Conservation (phyloP, 495 filamentous ascomycete species). For the Diplogelasinospora grovesii region DNA sequence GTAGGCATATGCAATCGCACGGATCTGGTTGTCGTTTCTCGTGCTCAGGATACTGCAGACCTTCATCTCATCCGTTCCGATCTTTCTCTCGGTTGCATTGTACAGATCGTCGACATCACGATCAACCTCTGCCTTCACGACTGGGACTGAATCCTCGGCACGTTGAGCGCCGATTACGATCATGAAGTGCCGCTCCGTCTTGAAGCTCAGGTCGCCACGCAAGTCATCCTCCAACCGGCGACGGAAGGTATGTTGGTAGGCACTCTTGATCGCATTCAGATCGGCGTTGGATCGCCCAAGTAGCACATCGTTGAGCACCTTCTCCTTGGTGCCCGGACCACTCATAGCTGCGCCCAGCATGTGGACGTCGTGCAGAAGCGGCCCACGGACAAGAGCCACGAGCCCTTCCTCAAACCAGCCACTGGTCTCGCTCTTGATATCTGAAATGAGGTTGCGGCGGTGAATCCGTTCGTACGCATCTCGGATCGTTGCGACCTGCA, state of each 20-base stretch:
- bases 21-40: constrained; percentile 69
- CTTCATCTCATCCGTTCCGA: constrained; percentile 67
- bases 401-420: constrained; percentile 66
- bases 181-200: constrained; percentile 75
- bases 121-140: constrained; percentile 63
- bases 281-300: constrained; percentile 80
- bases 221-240: constrained; percentile 60
- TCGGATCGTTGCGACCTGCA: constrained; percentile 64
- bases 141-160: constrained; percentile 66
- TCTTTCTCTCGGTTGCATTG: constrained; percentile 59
- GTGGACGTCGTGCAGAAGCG: constrained; percentile 62
- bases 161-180: constrained; percentile 65
- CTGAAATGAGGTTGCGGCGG: constrained; percentile 60
- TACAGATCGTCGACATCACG: constrained; percentile 66
- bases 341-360: constrained; percentile 59
- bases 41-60: constrained; percentile 70
- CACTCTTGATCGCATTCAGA: constrained; percentile 68
- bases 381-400: constrained; percentile 67
- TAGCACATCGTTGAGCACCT: constrained; percentile 76
- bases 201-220: constrained; percentile 69
- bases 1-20: constrained; percentile 70
- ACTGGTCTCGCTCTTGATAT: constrained; percentile 69
- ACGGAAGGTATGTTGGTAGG: constrained; percentile 60
- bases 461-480: constrained; percentile 55
- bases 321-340: constrained; percentile 80